These are phyloP conservation scores for Rhizopogon sp. DNA, from an alignment of 768 basidiomycete genomes.

Conservation along the genomic window DNA sequence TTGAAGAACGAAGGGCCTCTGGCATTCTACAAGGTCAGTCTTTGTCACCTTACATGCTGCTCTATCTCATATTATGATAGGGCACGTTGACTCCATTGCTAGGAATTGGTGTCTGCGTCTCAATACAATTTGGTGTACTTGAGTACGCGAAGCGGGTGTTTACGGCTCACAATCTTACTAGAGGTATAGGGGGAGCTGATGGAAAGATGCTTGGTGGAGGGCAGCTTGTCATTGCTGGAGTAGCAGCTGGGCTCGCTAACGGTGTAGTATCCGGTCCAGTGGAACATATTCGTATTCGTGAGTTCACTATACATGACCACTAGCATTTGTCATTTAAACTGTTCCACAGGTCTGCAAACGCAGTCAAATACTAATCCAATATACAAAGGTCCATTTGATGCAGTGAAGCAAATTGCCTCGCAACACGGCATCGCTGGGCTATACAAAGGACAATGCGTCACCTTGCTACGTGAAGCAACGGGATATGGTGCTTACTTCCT, in stretches of 20 bases:
- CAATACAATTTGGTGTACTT: conserved; percentile 91
- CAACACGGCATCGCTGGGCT: conserved; percentile 77
- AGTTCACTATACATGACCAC: conserved; percentile 23
- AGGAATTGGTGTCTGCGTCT: conserved; percentile 92
- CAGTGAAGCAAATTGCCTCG: conserved; percentile 77
- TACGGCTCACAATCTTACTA: conserved; percentile 50
- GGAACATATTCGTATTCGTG: conserved; percentile 95
- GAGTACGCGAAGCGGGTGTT: conserved; percentile 84
- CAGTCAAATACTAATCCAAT: conserved; percentile 73
- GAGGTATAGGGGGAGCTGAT: conserved; percentile 59
- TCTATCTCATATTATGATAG: conserved; percentile 32
- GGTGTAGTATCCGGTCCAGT: conserved; percentile 93
- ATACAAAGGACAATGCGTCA: conserved; percentile 90
- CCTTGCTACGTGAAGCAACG: conserved; percentile 75
- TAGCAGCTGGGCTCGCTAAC: conserved; percentile 85
- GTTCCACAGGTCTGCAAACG: conserved; percentile 73
- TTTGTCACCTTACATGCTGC: background rate
- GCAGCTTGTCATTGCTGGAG: conserved; percentile 76
- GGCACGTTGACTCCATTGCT: conserved; percentile 87
- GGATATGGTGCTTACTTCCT: conserved; percentile 90
- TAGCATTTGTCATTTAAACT: background rate
- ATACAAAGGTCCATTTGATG: conserved; percentile 85
- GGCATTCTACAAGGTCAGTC: conserved; percentile 86
- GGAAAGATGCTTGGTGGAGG: conserved; percentile 52
- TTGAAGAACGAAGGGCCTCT: conserved; percentile 87